Conservation (phyloP, 345 rosid species). For the Eutrema heterophyllum region DNA sequence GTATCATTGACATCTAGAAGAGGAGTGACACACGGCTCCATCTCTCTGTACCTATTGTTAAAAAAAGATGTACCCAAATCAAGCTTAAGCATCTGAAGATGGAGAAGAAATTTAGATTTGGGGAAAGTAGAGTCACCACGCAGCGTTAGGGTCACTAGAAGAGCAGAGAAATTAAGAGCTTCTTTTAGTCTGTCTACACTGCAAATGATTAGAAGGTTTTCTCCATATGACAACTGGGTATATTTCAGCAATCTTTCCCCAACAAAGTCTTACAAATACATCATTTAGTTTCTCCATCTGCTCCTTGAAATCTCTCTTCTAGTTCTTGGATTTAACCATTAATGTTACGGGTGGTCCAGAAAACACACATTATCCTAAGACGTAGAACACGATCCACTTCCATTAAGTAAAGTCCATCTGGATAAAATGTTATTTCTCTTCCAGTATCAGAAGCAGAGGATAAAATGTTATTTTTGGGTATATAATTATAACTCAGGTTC, state of each 20-base stretch:
- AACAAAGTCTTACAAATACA: slow-evolving; percentile 51
- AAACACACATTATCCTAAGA: slow-evolving; percentile 65
- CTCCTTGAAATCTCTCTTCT: slow-evolving; percentile 39
- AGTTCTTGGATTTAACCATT: slow-evolving; percentile 38
- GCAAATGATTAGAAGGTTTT: slow-evolving; percentile 57
- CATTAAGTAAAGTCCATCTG: slow-evolving; percentile 64
- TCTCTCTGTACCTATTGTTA: slow-evolving; percentile 43
- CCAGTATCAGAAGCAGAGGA: slow-evolving; percentile 4
- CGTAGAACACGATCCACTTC: slow-evolving; percentile 69
- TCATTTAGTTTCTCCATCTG: slow-evolving; percentile 51
- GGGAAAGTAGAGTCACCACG: slow-evolving; percentile 41
- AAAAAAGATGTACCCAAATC: neutral
- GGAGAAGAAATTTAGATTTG: neutral
- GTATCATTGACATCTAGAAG: slow-evolving; percentile 29
- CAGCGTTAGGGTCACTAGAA: slow-evolving; percentile 40
- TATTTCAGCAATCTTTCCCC: slow-evolving; percentile 61
- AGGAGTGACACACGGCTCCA: slow-evolving; percentile 59
- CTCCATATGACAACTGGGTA: slow-evolving; percentile 55
- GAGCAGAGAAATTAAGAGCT: slow-evolving; percentile 41
- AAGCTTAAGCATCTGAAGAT: slow-evolving; percentile 7
- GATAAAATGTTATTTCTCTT: slow-evolving; percentile 12
- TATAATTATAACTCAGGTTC: slow-evolving; percentile 16
- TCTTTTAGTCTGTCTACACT: slow-evolving; percentile 34
- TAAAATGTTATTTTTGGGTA: no score
- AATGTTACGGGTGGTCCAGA: slow-evolving; percentile 71